phyloP scores from a whole-genome alignment of 2,329 filamentous ascomycete species.

The Penicillium sp. region DNA sequence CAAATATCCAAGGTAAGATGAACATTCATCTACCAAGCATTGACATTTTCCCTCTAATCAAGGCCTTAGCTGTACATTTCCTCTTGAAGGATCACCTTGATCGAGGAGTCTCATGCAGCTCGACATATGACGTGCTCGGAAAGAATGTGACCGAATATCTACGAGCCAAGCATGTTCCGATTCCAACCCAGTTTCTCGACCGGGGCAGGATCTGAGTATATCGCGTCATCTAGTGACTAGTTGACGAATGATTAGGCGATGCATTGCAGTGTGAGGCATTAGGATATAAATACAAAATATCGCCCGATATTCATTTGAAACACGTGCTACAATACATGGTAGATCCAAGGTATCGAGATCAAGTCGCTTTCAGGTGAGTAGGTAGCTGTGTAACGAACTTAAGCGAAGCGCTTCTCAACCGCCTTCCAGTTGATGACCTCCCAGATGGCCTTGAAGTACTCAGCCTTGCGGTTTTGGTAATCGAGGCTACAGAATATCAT shows the following conservation, averaged over 20 bases:
- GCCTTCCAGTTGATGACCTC: conserved; percentile 96
- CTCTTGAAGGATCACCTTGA: conserved; percentile 42
- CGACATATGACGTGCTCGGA: conserved; percentile 42
- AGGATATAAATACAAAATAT: not conserved
- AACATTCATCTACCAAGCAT: too few relatives aligned
- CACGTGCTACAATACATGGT: conserved; percentile 25
- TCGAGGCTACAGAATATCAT: conserved; percentile 63
- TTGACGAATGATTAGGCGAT: not conserved
- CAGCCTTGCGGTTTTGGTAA: conserved; percentile 95
- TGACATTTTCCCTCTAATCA: too few relatives aligned
- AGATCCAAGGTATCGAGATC: conserved; percentile 10
- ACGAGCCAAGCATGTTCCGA: too few relatives aligned
- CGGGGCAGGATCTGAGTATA: not conserved
- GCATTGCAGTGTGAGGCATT: not conserved
- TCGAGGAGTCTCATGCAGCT: conserved; percentile 37
- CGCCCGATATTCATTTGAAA: conserved; percentile 11
- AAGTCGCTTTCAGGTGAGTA: conserved; percentile 11
- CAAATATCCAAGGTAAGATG: conserved; percentile 27
- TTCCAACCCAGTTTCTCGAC: too few relatives aligned
- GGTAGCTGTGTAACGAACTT: conserved; percentile 26
- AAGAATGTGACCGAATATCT: conserved; percentile 45
- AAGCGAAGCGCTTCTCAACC: conserved; percentile 74
- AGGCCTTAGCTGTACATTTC: conserved; percentile 44
- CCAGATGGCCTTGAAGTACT: conserved; percentile 94
- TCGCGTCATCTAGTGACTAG: not conserved